A percentile compares a stretch with the other conserved stretches of the same genome.
Evolutionary conservation across 352 stramenopile species (phyloP).

Genomic region (Globisporangium uncinulatum): DNA sequence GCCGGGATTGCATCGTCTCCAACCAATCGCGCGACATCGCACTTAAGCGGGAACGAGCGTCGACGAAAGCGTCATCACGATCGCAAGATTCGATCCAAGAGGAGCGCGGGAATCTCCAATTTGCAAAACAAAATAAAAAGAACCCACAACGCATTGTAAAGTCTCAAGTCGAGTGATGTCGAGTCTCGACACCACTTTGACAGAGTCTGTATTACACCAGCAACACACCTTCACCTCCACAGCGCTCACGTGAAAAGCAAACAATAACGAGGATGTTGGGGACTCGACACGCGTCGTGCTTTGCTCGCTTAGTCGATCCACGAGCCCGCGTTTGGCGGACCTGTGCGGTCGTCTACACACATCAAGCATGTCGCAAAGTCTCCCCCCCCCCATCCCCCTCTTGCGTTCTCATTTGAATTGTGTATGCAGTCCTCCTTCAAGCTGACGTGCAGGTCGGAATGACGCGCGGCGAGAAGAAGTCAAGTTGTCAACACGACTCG

Average conservation of each 20-base stretch:
- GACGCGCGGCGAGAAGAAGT: conserved; percentile 1
- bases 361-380: not conserved
- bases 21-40: not conserved
- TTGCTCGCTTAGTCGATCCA: not conserved
- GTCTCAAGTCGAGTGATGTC: no score
- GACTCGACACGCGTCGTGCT: no score
- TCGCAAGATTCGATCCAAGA: no score
- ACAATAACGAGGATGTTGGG: no score
- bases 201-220: no score
- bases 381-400: not conserved
- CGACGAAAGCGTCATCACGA: not conserved
- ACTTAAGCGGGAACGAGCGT: not conserved
- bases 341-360: not conserved
- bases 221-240: no score
- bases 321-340: no score
- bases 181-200: no score
- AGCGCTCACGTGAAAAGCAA: no score
- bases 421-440: not conserved
- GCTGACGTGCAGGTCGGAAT: not conserved
- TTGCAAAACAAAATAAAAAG: no score
- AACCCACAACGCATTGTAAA: no score
- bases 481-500: not conserved
- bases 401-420: not conserved
- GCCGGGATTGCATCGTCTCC: not conserved
- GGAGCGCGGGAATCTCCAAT: no score